phyloP scores from a whole-genome alignment of 495 filamentous ascomycete genomes.

The Hypoxylon fragiforme region DNA sequence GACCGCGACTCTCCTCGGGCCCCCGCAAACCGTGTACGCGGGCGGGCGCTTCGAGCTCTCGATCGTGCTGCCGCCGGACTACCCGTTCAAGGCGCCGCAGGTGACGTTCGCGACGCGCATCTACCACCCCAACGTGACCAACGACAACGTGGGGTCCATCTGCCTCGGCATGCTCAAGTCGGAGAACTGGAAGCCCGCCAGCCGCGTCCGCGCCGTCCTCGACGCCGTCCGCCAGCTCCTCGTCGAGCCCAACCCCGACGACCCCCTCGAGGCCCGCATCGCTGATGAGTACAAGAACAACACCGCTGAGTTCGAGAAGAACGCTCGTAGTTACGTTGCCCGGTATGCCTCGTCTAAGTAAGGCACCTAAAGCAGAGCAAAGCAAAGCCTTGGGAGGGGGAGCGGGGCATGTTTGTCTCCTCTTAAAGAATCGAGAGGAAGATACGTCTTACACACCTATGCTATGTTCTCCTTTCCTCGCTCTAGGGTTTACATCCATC shows the following conservation, averaged over 20 bases:
- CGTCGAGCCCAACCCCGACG: conserved; percentile 87
- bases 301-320: conserved; percentile 75
- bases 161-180: conserved; percentile 84
- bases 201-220: conserved; percentile 75
- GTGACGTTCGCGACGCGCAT: conserved; percentile 92
- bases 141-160: conserved; percentile 87
- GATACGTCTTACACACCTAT: no score
- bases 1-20: conserved; percentile 78
- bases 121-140: conserved; percentile 97
- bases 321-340: conserved; percentile 77
- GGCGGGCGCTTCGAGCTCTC: conserved; percentile 79
- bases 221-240: conserved; percentile 77
- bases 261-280: conserved; percentile 86
- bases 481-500: no score
- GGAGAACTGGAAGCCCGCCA: conserved; percentile 94
- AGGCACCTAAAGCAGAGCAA: no score
- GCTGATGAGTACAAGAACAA: conserved; percentile 83
- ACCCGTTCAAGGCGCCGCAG: conserved; percentile 91
- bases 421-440: no score
- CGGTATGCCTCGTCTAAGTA: conserved; percentile 67
- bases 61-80: conserved; percentile 77
- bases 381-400: no score
- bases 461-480: no score
- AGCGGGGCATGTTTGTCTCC: no score
- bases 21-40: conserved; percentile 71